Base-by-base conservation (phyloP, 495 filamentous ascomycete genomes). In the Pseudoneurospora amorphoporcata region DNA sequence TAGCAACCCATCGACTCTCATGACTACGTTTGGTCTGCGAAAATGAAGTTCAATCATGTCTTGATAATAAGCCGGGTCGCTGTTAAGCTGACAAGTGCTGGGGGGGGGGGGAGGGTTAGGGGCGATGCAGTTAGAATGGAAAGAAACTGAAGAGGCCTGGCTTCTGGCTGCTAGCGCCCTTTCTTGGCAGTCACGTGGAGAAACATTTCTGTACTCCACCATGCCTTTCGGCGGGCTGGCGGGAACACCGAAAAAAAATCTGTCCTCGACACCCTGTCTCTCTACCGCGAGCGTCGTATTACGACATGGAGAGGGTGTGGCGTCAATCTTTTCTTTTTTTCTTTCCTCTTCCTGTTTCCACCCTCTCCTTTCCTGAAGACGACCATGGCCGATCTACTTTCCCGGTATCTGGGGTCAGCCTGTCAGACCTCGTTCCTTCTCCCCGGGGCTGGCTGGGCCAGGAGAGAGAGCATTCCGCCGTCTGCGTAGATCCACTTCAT, bases 161-260 rank as follows among this genome's bases (percentile, higher is more conserved):
- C 19, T 53, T 23, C 53, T 61, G 23, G 53, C 32, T 61, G 29
- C 29, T 61, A 79, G 73, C 61, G 61, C 72, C 12, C 29, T 37
- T 16, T 16, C 70, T 76, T 74, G 70, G 68, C 65, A 14, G 29
- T 80, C 79, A 80, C 79, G 79, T 80, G 79, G 38, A 1, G 3
- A 9, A 39, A 43, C 4, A 16, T 45, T 74, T 42, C 72, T 79
- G 79, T 73, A 74, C 79, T 75, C 77, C 79, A 80, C 77, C 53
- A 35, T 73, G 68, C 58, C 70, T 73, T 68, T 65, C 69, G 47
- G 47, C 47, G 47, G 47, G 47, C 19, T 58, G 47, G 72, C 75
- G 75, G 73, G 70, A 71, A 73, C 75, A 73, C 72, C 72, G 53
- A 71, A 72, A 72, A 71, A 68, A 32, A 40, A 65, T 47, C 43